Conservation (phyloP, 257 asterid species). For the Anisodus acutangulus region DNA sequence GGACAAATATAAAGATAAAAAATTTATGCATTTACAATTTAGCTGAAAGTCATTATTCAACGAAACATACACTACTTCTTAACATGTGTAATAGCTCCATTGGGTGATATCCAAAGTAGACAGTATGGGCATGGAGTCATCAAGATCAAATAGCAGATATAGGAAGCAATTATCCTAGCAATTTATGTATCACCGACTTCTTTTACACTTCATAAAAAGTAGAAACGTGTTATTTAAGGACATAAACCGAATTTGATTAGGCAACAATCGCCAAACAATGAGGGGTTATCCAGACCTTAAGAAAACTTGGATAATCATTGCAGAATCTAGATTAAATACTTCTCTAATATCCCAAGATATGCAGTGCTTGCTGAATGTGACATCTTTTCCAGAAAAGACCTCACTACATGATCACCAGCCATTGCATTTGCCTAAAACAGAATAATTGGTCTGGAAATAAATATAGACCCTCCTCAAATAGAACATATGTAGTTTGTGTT, state of each 20-base stretch:
- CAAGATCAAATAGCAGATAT: conserved; percentile 27
- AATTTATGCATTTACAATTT: not conserved
- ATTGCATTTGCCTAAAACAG: conserved; percentile 69
- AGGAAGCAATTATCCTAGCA: conserved; percentile 25
- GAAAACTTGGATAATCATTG: conserved; percentile 14
- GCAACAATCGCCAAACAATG: not conserved
- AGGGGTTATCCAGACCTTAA: not conserved
- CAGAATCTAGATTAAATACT: conserved; percentile 49
- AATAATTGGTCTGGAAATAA: not conserved
- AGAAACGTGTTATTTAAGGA: not conserved
- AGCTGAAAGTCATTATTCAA: not conserved
- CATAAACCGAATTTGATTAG: conserved; percentile 4
- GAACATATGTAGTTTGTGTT: not conserved
- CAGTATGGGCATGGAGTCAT: conserved; percentile 30
- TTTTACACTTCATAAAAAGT: conserved; percentile 15
- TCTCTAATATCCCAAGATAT: conserved; percentile 88
- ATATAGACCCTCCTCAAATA: not conserved
- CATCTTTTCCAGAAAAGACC: conserved; percentile 94
- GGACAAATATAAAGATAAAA: not conserved
- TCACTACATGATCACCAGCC: conserved; percentile 96
- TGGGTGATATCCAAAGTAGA: not conserved
- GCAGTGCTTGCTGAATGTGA: conserved; percentile 89
- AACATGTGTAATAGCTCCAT: not conserved
- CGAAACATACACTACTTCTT: not conserved
- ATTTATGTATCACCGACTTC: not conserved